Percentiles rank a stretch among this genome's conserved stretches.
phyloP scores from a whole-genome alignment of 2,329 filamentous ascomycete species.

The Arthrobotrys musiformis region DNA sequence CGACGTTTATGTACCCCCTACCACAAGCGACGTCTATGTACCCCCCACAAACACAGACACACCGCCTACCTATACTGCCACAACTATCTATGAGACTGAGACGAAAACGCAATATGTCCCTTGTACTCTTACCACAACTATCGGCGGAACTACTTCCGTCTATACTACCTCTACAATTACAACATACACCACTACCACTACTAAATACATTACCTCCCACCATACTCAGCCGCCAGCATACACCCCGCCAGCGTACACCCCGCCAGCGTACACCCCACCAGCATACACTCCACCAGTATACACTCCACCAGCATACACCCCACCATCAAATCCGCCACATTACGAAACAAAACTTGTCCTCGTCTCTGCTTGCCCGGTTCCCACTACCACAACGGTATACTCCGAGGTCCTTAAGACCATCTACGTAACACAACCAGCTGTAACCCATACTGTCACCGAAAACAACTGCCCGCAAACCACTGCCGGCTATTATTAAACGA shows the following conservation, averaged over 20 bases:
- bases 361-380: conserved; percentile 39
- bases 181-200: conserved; percentile 59
- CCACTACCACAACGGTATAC: conserved; percentile 33
- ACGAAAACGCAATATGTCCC: conserved; percentile 42
- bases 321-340: conserved; percentile 39
- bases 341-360: conserved; percentile 46
- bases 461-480: conserved; percentile 8
- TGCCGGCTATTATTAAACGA: conserved; percentile 12
- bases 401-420: conserved; percentile 22
- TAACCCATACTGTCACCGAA: conserved; percentile 47
- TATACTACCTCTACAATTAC: conserved; percentile 57
- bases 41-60: conserved; percentile 27
- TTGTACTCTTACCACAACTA: conserved; percentile 48
- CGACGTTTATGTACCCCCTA: conserved; percentile 14
- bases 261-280: conserved; percentile 15
- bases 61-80: conserved; percentile 56
- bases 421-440: conserved; percentile 43
- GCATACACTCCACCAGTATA: conserved; percentile 20
- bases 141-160: conserved; percentile 56
- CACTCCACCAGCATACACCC: conserved; percentile 24
- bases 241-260: conserved; percentile 61
- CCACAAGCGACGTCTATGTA: conserved; percentile 58
- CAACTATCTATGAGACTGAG: conserved; percentile 44
- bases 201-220: conserved; percentile 61
- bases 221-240: conserved; percentile 61